Evolutionary conservation across 2,329 filamentous ascomycete genomes (phyloP), one percentile per base, ranked within the genome.

Genomic region (Trichoderma endophyticum): DNA sequence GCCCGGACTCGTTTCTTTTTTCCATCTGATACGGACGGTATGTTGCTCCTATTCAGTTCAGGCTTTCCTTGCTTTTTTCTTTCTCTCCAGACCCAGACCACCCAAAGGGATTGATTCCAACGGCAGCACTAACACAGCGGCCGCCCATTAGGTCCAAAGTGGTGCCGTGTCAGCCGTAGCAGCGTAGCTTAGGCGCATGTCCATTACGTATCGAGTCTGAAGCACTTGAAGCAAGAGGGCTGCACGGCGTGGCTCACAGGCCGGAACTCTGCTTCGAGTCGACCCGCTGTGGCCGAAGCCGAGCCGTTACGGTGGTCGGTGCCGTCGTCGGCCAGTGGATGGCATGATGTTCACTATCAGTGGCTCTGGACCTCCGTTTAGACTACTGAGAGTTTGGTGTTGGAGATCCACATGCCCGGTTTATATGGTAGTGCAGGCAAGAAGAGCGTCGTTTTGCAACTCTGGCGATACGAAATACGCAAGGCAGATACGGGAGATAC

Each of bases 221-320:
- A 69, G n/a, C 43, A 34, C 36, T 39, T 1, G 15, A 59, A 21
- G 30, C 30, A 24, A 30, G n/a, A 60, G 18, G 6, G 28, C 66
- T 61, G 30, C 30, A 26, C 66, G 57, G 63, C 63, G 28, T 69
- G 56, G 66, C 66, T 28, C 39, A 15, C 36, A 48, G 28, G 66
- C 66, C 66, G 66, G 34, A 61, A 54, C 39, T 70, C n/a, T 61
- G 57, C 28, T 30, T 43, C 39, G 56, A n/a, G 2, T 51, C 28
- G 48, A 60, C 57, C 66, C 34, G 39, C 65, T n/a, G 36, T 68
- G 34, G 34, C 65, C 54, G 65, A 60, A 48, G 66, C 65, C 65
- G 54, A 43, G 56, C 57, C 66, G 57, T 54, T 30, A 8, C 56
- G 36, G 66, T 26, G 56, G 21, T 61, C 66, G 66, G 66, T 26